Conservation (phyloP, 139 green algal species). For the Nannochloris sp. region DNA sequence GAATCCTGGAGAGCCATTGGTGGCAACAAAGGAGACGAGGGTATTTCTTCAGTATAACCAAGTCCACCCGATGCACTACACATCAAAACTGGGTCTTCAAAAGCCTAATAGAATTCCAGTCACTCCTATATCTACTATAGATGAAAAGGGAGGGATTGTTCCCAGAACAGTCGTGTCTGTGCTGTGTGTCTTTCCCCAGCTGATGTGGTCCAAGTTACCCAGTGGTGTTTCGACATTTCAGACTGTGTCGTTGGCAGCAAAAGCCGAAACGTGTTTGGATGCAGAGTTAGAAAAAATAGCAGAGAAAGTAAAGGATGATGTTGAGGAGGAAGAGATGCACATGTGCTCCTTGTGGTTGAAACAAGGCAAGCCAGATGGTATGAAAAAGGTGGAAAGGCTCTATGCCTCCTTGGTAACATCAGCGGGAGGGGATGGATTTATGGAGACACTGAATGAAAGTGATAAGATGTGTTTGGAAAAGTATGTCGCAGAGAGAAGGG, state of each 20-base stretch:
- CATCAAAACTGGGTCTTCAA: neutral
- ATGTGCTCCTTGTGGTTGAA: conserved; percentile 3
- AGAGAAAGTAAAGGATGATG: neutral
- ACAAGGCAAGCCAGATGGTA: conserved; percentile 6
- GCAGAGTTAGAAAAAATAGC: neutral
- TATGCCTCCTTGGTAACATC: conserved; percentile 1
- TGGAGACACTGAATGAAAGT: neutral
- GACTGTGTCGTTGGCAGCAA: neutral
- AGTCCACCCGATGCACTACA: neutral
- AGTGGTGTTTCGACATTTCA: conserved; percentile 1
- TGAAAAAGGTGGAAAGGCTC: conserved; percentile 6
- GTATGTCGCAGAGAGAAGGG: neutral
- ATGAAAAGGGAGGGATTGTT: conserved; percentile 18
- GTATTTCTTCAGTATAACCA: conserved; percentile 12
- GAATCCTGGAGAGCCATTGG: conserved; percentile 15
- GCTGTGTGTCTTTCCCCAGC: conserved; percentile 14
- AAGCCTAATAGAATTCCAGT: conserved; percentile 14
- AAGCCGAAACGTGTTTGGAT: neutral
- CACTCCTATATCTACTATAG: conserved; percentile 10
- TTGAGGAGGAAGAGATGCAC: neutral
- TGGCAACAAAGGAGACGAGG: conserved; percentile 1
- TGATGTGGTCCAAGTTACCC: conserved; percentile 12
- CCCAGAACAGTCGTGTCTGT: conserved; percentile 35
- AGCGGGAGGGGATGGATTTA: neutral
- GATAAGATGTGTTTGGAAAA: neutral